Conservation (phyloP, 257 asterid species). For the Plectranthus barbatus region DNA sequence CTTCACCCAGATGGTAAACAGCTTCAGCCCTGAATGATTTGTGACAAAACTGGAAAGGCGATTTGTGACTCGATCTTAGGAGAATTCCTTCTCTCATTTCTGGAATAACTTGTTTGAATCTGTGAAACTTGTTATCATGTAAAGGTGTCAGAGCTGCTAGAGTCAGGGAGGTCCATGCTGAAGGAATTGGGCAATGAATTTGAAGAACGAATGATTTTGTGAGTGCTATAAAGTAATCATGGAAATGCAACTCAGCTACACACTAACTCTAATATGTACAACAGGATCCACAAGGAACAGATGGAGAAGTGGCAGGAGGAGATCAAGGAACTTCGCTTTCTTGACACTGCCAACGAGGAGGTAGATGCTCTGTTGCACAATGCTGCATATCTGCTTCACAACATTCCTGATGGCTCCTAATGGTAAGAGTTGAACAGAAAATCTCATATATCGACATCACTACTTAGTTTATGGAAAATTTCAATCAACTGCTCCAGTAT, state of each 20-base stretch:
- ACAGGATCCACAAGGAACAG: slow-evolving; percentile 81
- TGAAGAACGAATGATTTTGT: slow-evolving; percentile 71
- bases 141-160: slow-evolving; percentile 83
- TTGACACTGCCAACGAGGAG: slow-evolving; percentile 77
- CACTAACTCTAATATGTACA: slow-evolving; percentile 18
- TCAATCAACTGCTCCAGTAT: no score
- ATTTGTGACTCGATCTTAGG: background rate
- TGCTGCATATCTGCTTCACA: slow-evolving; percentile 60
- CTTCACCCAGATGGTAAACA: slow-evolving; percentile 68
- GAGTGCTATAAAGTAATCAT: slow-evolving; percentile 25
- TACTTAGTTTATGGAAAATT: background rate
- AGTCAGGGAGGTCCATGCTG: slow-evolving; percentile 86
- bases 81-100: slow-evolving; percentile 3
- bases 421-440: background rate
- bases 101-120: background rate
- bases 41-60: background rate
- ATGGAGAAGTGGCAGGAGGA: slow-evolving; percentile 86
- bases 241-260: slow-evolving; percentile 5
- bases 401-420: slow-evolving; percentile 35
- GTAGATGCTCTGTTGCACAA: slow-evolving; percentile 46
- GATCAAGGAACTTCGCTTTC: slow-evolving; percentile 68
- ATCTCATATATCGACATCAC: background rate
- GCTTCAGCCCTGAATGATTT: background rate
- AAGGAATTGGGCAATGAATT: slow-evolving; percentile 66
- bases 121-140: slow-evolving; percentile 16